Conservation (phyloP, 257 asterid genomes). For the Coffea eugenioides region DNA sequence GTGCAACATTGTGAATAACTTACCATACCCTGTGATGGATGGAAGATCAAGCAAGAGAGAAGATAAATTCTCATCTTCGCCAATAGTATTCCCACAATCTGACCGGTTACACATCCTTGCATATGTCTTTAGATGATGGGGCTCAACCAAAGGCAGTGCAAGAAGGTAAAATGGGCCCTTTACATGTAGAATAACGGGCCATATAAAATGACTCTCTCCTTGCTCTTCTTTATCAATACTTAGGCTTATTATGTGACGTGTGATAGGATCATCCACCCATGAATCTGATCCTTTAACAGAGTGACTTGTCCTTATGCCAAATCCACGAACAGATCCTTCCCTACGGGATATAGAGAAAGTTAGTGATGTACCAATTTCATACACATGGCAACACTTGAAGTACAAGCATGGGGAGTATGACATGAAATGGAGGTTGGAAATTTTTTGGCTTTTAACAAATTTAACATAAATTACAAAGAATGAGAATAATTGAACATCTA, state of each 20-base stretch:
- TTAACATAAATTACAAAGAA: too few species aligned
- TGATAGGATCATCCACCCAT: conserved; percentile 96
- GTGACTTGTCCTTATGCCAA: conserved; percentile 66
- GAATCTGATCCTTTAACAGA: conserved; percentile 91
- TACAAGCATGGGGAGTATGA: not conserved
- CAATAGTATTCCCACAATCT: conserved; percentile 79
- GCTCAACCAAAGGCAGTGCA: conserved; percentile 79
- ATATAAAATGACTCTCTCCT: conserved; percentile 49
- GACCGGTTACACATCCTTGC: conserved; percentile 61
- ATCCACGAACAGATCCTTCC: conserved; percentile 94
- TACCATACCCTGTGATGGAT: conserved; percentile 98
- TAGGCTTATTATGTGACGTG: conserved; percentile 74
- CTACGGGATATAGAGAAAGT: conserved; percentile 35
- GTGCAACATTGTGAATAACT: conserved; percentile 15
- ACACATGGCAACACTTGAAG: not conserved
- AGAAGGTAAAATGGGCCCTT: conserved; percentile 74
- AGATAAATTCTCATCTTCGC: conserved; percentile 69
- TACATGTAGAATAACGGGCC: conserved; percentile 81
- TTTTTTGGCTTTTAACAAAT: not conserved
- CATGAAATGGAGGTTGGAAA: not conserved
- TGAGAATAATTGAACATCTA: not conserved
- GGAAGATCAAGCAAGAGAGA: conserved; percentile 81
- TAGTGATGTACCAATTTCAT: not conserved
- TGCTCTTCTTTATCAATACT: conserved; percentile 50
- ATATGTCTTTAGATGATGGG: conserved; percentile 70